A percentile compares a stretch with the other conserved stretches of the same genome.
Evolutionary conservation across 179 eudicot species (phyloP).

Genomic region (Silene coronaria): DNA sequence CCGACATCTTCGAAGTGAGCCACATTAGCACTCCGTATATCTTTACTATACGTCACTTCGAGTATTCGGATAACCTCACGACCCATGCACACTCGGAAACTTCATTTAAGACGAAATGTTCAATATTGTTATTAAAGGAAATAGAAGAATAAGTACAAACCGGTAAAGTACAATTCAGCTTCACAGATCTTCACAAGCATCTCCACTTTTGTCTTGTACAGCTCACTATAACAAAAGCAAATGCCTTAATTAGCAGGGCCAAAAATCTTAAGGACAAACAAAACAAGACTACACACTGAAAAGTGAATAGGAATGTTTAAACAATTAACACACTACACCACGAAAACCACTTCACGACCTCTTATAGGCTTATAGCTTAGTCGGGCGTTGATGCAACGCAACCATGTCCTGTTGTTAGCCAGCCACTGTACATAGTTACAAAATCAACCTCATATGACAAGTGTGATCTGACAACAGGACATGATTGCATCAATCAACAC

Average conservation of each 20-base stretch:
- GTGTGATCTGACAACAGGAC: too few relatives aligned
- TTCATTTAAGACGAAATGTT: neutral
- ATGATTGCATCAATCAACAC: too few relatives aligned
- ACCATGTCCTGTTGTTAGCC: neutral
- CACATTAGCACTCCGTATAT: neutral
- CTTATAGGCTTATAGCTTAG: neutral
- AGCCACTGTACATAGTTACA: neutral
- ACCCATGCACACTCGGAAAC: neutral
- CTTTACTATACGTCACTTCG: neutral
- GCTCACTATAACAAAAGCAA: conserved; percentile 18
- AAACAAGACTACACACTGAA: neutral
- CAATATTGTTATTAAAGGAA: neutral
- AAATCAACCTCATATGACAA: neutral
- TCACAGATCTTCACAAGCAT: conserved; percentile 19
- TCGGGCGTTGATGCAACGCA: too few relatives aligned
- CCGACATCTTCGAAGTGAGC: too few relatives aligned
- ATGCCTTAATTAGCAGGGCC: conserved; percentile 6
- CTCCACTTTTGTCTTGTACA: conserved; percentile 22
- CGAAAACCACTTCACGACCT: neutral
- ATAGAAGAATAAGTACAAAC: conserved; percentile 12
- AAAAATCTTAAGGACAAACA: conserved; percentile 2
- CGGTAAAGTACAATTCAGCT: conserved; percentile 18
- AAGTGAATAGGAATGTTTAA: neutral
- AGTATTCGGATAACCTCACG: neutral
- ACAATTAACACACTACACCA: neutral